Evolutionary conservation across 345 rosid species (phyloP), one percentile per base, ranked within the genome.

Genomic region (Gossypium thurberi): DNA sequence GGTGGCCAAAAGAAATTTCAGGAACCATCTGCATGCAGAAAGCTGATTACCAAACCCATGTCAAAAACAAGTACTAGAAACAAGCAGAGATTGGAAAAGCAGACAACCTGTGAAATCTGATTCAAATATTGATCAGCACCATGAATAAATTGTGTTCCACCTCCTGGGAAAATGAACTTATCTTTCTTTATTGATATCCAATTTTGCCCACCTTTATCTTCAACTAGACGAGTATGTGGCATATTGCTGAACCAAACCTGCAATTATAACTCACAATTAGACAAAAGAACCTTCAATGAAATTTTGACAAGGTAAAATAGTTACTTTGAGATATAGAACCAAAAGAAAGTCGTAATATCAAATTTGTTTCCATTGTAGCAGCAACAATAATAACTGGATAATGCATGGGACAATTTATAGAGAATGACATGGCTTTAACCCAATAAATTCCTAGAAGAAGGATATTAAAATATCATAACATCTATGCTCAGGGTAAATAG

Each of bases 181-280:
- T 84, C 89, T 44, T 78, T 77, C 81, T 82, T 80, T 51, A 60
- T 46, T 55, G 84, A 62, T 25, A 87, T 82, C 87, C 83, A 80
- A 53, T 86, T 83, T 74, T 78, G 82, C 18, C 86, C 85, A 73
- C 86, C 84, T 76, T 84, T 82, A 68, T 84, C 87, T 50, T 83
- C 82, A 25, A 84, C 86, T 57, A 83, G 73, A 8, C 79, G 78
- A 60, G 85, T 78, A 47, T 83, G 83, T 4, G 88, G 88, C 62
- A 90, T 84, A 69, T 85, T 90, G 74, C 76, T 78, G 71, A 81
- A 84, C 92, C 90, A 90, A 37, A 90, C 78, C 94, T 87, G 72
- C 60, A 46, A 44, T 17, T 20, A 70, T 4, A 65, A 26, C 15
- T 17, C 60, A 69, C 8, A 50, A 25, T 72, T 26, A 76, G 55